phyloP scores from a whole-genome alignment of 371 early-diverging fungal genomes.

The Amoeboradix gromovi region DNA sequence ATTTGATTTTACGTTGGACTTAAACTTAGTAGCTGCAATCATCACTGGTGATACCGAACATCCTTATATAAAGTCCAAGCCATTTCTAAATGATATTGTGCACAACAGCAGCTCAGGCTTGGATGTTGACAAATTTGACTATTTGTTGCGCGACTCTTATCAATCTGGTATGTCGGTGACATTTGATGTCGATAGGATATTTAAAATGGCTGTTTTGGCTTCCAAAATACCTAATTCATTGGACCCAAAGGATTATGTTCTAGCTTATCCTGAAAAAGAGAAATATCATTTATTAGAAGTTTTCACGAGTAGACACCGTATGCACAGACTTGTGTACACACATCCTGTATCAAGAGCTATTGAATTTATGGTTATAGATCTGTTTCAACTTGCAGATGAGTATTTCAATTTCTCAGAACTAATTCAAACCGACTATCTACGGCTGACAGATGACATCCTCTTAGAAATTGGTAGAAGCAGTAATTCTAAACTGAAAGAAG shows the following conservation, averaged over 20 bases:
- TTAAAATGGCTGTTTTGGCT: constrained; percentile 33
- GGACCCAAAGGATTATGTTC: background rate
- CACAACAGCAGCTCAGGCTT: constrained; percentile 70
- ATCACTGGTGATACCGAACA: constrained; percentile 34
- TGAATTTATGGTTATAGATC: constrained; percentile 2
- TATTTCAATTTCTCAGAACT: background rate
- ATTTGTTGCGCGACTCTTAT: constrained; percentile 60
- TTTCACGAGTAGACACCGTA: constrained; percentile 61
- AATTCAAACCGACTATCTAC: constrained; percentile 20
- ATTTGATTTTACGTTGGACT: constrained; percentile 17
- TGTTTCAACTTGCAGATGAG: background rate
- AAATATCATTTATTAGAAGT: constrained; percentile 23
- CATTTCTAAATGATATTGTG: constrained; percentile 75
- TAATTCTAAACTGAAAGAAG: constrained; percentile 22
- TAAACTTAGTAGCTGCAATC: constrained; percentile 49
- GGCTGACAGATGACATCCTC: constrained; percentile 59
- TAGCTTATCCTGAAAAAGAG: constrained; percentile 34
- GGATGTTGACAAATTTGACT: constrained; percentile 93
- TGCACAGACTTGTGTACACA: constrained; percentile 69
- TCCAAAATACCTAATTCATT: background rate
- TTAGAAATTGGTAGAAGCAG: constrained; percentile 41
- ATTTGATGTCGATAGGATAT: constrained; percentile 53
- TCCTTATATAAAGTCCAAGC: constrained; percentile 7
- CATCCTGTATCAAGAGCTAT: constrained; percentile 32
- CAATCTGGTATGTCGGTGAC: constrained; percentile 30